phyloP scores from a whole-genome alignment of 1,139 yeast species.

The Yamadazyma sp. region DNA sequence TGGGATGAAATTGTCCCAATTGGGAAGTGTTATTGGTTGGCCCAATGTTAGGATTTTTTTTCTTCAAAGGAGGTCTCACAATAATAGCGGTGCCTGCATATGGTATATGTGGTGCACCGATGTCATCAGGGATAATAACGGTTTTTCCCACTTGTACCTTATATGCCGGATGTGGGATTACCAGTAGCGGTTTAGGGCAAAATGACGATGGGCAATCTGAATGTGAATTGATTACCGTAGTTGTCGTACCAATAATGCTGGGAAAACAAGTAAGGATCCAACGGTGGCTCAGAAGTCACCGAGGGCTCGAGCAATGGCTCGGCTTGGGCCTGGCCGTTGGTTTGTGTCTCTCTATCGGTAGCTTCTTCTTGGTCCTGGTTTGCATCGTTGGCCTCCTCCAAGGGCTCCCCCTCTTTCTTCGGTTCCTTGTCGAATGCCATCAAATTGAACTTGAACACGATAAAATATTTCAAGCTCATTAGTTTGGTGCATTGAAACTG shows the following conservation, averaged over 20 bases:
- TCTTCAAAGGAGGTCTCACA: no score
- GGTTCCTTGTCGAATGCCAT: constrained; percentile 21
- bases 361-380: no score
- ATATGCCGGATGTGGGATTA: background rate
- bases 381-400: background rate
- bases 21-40: constrained; percentile 1
- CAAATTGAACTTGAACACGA: constrained; percentile 41
- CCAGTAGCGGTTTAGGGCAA: constrained; percentile 16
- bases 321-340: background rate
- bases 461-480: constrained; percentile 38
- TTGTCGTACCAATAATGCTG: constrained; percentile 25
- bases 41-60: background rate
- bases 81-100: background rate
- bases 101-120: background rate
- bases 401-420: background rate
- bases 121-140: background rate
- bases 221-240: constrained; percentile 34
- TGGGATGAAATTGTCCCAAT: background rate
- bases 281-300: background rate
- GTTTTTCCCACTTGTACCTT: background rate
- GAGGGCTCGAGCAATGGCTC: background rate
- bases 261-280: constrained; percentile 10
- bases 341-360: background rate
- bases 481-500: constrained; percentile 40
- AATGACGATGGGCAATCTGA: constrained; percentile 32